These are phyloP conservation scores for Sergeia podlipaevii DNA, from an alignment of 208 protist species.

Conservation along the genomic window DNA sequence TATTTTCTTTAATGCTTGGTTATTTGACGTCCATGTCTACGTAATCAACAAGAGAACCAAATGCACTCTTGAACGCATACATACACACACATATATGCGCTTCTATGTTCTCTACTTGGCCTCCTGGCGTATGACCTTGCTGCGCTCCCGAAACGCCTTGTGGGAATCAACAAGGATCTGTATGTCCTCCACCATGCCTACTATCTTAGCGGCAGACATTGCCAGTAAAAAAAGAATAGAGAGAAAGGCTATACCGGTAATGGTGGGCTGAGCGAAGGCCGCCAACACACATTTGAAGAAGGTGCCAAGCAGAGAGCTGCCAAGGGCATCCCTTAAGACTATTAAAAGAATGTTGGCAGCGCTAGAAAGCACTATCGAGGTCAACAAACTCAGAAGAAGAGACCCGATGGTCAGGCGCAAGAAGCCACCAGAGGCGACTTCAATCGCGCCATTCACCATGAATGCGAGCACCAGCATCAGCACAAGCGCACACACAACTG, in stretches of 20 bases:
- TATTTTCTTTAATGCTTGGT: not conserved
- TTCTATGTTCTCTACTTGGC: not conserved
- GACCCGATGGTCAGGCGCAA: constrained; percentile 32
- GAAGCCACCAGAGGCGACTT: constrained; percentile 41
- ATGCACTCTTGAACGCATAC: no score
- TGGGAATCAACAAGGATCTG: constrained; percentile 57
- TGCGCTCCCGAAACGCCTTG: constrained; percentile 24
- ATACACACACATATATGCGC: no score
- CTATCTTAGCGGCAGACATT: constrained; percentile 28
- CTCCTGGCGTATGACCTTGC: not conserved
- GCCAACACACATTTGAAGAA: constrained; percentile 37
- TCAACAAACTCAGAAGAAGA: constrained; percentile 27
- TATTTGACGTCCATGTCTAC: no score
- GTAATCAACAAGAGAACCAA: no score
- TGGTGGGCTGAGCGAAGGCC: constrained; percentile 57
- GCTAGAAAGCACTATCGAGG: constrained; percentile 44
- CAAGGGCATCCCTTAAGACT: constrained; percentile 13
- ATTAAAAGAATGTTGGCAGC: constrained; percentile 21
- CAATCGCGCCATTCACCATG: constrained; percentile 26
- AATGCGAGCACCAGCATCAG: constrained; percentile 18
- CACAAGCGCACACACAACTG: constrained; percentile 14
- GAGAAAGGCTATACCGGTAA: constrained; percentile 50
- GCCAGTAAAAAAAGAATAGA: constrained; percentile 42
- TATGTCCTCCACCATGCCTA: constrained; percentile 60
- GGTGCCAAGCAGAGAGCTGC: constrained; percentile 3